Conservation (phyloP, 2,329 filamentous ascomycete genomes). For the Colletotrichum eleusines region DNA sequence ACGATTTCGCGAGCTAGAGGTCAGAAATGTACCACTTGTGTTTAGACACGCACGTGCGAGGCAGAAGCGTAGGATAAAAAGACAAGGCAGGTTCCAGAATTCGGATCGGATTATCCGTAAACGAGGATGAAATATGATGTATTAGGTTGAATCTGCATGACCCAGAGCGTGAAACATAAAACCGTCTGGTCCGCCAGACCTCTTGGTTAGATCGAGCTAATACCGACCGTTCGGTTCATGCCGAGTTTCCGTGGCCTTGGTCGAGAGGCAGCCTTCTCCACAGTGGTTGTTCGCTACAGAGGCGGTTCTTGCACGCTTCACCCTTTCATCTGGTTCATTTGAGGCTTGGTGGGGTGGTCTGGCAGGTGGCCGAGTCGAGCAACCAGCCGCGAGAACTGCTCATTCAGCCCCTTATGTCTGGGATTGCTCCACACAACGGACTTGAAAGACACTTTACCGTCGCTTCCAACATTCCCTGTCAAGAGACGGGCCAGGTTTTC, state of each 20-base stretch:
- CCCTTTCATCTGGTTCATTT: neutral
- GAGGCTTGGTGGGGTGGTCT: neutral
- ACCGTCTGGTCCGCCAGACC: neutral
- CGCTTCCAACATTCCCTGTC: neutral
- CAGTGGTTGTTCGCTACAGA: neutral
- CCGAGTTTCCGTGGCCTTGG: neutral
- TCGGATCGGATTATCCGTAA: neutral
- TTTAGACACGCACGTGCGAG: neutral
- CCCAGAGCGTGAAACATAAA: neutral
- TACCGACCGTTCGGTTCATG: neutral
- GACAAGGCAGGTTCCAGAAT: neutral
- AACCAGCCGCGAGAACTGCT: neutral
- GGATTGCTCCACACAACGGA: slow-evolving; percentile 1
- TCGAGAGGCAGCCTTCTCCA: neutral
- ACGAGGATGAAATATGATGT: neutral
- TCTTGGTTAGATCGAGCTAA: neutral
- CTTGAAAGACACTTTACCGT: slow-evolving; percentile 5
- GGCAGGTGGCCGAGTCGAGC: neutral
- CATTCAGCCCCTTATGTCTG: neutral
- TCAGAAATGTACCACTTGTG: neutral
- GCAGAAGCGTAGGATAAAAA: too few species aligned
- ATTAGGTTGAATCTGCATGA: slow-evolving; percentile 5
- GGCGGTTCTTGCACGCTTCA: neutral
- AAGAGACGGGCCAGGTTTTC: slow-evolving; percentile 3
- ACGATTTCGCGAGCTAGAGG: neutral